Base-by-base conservation (phyloP, 2,329 filamentous ascomycete species). In the Diaporthe ampelina region DNA sequence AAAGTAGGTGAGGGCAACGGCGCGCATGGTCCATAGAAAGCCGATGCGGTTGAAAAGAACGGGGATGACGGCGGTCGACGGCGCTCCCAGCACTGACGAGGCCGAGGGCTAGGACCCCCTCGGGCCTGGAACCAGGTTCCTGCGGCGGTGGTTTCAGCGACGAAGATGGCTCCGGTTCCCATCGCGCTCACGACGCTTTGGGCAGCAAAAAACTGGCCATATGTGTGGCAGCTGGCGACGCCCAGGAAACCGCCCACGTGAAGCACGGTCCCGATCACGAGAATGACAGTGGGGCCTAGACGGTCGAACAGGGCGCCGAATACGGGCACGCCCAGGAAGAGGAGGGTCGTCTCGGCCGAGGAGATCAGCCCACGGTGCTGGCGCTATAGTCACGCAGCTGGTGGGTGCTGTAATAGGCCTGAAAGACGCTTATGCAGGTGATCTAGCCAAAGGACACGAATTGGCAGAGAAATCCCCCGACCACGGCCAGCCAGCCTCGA, bases 211-310 rank as follows among this genome's bases (percentile, higher is more conserved):
- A 84, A 79, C 77, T 85, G 84, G 78, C 83, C 84, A 79, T 83
- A 85, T 75, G 82, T 56, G 43, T 77, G 79, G 21, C 78, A 79
- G 32, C 92, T 82, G 48, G 86, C 88, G 1, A 88, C 85, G 87
- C 91, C 90, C 89, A 92, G 91, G 9, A 92, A 79, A 4, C 88
- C 88, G 72, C 92, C 87, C 32, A 90, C 83, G 77, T 90, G 87
- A 65, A 89, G 78, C 57, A 90, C 79, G 2, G 86, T 87, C 56
- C 90, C 90, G 52, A 82, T 76, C 15, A 88, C 70, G 3, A 91
- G 81, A 2, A 93, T 82, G 72, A 84, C 86, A 56, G 86, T 85
- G 1, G 91, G 89, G 0, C 91, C 91, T 76, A 89, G 88, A 76
- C 85, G 87, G 78, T 93, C 91, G 78, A 88, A 92, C 2, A 79